Conservation (phyloP, 495 filamentous ascomycete species). For the Daldinia bambusicola region DNA sequence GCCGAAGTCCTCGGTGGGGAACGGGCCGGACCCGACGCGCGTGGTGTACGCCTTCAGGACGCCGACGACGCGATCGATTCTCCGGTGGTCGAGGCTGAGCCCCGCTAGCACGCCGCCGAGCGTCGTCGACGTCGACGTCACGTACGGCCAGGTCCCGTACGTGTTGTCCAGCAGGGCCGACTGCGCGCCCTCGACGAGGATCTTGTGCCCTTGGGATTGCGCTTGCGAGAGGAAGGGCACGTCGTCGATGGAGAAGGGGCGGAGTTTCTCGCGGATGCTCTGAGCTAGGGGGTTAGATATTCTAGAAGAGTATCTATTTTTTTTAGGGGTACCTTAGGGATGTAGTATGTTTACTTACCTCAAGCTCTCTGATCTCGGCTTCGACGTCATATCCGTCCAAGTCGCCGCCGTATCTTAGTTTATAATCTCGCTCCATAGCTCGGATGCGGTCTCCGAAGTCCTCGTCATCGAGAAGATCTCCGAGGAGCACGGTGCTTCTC, state of each 20-base stretch:
- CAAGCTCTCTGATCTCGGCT: conserved; percentile 69
- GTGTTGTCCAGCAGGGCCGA: conserved; percentile 69
- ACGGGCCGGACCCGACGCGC: conserved; percentile 81
- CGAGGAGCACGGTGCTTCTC: conserved; percentile 76
- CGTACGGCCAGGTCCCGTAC: conserved; percentile 47
- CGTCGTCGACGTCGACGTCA: conserved; percentile 30
- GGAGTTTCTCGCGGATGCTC: conserved; percentile 74
- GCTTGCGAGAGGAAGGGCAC: conserved; percentile 66
- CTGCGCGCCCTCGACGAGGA: conserved; percentile 89
- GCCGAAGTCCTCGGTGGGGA: conserved; percentile 84
- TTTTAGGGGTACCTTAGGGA: too few species aligned
- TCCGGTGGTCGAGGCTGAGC: conserved; percentile 27
- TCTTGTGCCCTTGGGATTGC: conserved; percentile 68
- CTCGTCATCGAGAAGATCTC: conserved; percentile 76
- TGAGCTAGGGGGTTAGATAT: conserved; percentile 64
- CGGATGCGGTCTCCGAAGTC: conserved; percentile 78
- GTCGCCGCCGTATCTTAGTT: conserved; percentile 75
- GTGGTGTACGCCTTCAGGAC: conserved; percentile 87
- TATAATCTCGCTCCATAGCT: conserved; percentile 70
- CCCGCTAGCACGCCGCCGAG: conserved; percentile 41
- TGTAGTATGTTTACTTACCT: conserved; percentile 36
- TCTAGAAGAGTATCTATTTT: conserved; percentile 45
- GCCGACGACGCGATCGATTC: conserved; percentile 67
- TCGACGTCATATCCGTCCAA: conserved; percentile 80
- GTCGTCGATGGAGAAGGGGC: conserved; percentile 75